Percentiles rank a stretch among this genome's conserved stretches.
phyloP scores from a whole-genome alignment of 768 basidiomycete species.

The Butyriboletus loyo region DNA sequence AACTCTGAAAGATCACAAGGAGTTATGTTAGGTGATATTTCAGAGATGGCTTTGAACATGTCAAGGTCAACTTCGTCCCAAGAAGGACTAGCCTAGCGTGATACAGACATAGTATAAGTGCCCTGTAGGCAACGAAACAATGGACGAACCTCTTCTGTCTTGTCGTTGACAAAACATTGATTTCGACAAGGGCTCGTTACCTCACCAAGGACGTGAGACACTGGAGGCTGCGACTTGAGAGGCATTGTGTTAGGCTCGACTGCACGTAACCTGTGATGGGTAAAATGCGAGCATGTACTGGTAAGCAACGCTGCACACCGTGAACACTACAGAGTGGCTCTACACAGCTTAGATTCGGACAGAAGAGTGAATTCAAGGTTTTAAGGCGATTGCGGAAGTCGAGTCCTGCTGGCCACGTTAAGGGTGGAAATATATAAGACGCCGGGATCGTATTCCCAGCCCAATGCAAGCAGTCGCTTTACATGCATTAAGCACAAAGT shows the following conservation, averaged over 20 bases:
- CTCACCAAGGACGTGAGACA: conserved; percentile 1
- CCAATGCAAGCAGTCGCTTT: conserved; percentile 35
- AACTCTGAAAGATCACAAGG: conserved; percentile 57
- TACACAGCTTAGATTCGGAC: conserved; percentile 50
- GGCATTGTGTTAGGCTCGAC: conserved; percentile 24
- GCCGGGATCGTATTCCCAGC: conserved; percentile 23
- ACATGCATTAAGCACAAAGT: conserved; percentile 3
- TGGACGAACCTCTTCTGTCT: conserved; percentile 12
- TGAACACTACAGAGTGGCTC: conserved; percentile 51
- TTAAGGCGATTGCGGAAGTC: conserved; percentile 30
- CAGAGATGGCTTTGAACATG: conserved; percentile 38
- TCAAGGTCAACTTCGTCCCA: conserved; percentile 43
- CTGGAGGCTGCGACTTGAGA: background rate
- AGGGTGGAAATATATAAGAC: conserved; percentile 10
- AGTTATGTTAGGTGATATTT: conserved; percentile 41
- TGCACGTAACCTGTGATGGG: conserved; percentile 14
- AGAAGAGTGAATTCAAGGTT: conserved; percentile 44
- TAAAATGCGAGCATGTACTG: conserved; percentile 11
- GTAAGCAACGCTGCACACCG: conserved; percentile 30
- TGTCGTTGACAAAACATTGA: conserved; percentile 26
- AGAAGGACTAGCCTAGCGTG: conserved; percentile 19
- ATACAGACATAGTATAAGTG: background rate
- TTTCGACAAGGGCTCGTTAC: conserved; percentile 23
- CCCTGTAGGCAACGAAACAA: background rate
- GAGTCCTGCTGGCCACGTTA: conserved; percentile 5